These are phyloP conservation scores for Solanum chilense DNA, from an alignment of 257 asterid genomes.

Conservation along the genomic window DNA sequence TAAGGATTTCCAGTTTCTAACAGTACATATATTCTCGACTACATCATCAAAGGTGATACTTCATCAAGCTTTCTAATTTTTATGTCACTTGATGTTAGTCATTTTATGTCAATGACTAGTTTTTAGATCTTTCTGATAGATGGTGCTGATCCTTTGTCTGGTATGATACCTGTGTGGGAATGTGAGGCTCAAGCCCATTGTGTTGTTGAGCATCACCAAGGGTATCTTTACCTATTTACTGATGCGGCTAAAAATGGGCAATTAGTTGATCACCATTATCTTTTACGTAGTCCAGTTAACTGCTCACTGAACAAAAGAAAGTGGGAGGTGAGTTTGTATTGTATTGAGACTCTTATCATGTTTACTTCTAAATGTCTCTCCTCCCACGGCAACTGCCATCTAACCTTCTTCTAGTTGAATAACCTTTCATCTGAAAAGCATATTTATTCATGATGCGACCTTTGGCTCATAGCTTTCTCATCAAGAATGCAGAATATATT, in stretches of 20 bases:
- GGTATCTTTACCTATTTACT: constrained; percentile 82
- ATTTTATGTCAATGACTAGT: constrained; percentile 26
- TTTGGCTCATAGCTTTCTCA: background rate
- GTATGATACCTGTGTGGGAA: constrained; percentile 74
- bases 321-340: constrained; percentile 69
- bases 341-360: background rate
- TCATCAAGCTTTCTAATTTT: background rate
- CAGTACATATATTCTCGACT: constrained; percentile 53
- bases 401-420: background rate
- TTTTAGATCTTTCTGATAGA: constrained; percentile 80
- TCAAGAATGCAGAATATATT: constrained; percentile 53
- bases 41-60: constrained; percentile 71
- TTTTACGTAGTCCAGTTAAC: constrained; percentile 46
- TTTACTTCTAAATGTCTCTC: background rate
- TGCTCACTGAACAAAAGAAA: constrained; percentile 28
- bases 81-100: constrained; percentile 4
- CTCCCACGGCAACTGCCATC: background rate
- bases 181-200: constrained; percentile 67
- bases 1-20: constrained; percentile 66
- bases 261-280: constrained; percentile 67
- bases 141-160: constrained; percentile 90
- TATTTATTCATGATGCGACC: background rate
- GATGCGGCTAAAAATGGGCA: constrained; percentile 55
- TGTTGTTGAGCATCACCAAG: constrained; percentile 90
- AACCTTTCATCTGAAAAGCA: background rate